phyloP scores from a whole-genome alignment of 768 basidiomycete genomes.

The Rhizopogon vesiculosus region DNA sequence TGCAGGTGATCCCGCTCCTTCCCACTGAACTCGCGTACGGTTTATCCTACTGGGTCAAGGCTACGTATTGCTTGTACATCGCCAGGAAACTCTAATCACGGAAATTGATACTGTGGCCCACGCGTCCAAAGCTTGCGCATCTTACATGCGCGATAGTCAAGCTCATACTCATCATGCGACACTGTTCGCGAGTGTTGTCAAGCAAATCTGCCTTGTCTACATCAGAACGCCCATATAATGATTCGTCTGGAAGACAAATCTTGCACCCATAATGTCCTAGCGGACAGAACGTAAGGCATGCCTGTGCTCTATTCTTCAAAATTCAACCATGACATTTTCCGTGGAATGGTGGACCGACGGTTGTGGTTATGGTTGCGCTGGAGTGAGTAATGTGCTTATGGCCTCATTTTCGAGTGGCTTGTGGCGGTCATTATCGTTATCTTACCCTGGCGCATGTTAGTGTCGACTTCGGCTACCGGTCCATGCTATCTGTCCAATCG shows the following conservation, averaged over 20 bases:
- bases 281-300: conserved; percentile 69
- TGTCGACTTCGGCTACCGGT: conserved; percentile 95
- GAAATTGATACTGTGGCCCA: conserved; percentile 86
- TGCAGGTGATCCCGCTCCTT: not conserved
- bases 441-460: conserved; percentile 32
- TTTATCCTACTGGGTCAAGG: not conserved
- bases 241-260: conserved; percentile 53
- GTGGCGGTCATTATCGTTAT: not conserved
- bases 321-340: conserved; percentile 71
- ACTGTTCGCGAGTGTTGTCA: conserved; percentile 78
- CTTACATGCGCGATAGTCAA: no score
- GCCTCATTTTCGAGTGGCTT: conserved; percentile 58
- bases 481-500: conserved; percentile 91
- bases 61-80: not conserved
- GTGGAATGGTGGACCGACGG: no score
- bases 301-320: conserved; percentile 15
- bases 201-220: conserved; percentile 33
- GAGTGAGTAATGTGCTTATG: conserved; percentile 91
- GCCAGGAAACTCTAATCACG: no score
- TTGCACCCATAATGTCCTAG: conserved; percentile 78
- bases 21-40: no score
- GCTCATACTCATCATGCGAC: conserved; percentile 44
- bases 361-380: conserved; percentile 33
- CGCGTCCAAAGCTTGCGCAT: conserved; percentile 25
- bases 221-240: not conserved